Conservation (phyloP, 2,329 filamentous ascomycete genomes). For the Sporothrix dimorphospora region DNA sequence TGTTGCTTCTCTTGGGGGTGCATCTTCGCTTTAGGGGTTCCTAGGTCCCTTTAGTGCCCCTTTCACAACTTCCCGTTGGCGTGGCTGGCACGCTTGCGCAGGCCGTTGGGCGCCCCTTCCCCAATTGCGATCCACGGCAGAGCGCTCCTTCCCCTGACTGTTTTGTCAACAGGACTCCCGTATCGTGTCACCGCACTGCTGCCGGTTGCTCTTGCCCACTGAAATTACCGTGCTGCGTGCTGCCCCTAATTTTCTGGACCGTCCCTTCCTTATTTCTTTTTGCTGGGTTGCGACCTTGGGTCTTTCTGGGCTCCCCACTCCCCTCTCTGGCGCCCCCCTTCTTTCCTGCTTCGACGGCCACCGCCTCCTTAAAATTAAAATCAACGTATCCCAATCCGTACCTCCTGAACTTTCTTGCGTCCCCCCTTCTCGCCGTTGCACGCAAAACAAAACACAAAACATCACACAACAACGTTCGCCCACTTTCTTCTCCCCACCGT, state of each 20-base stretch:
- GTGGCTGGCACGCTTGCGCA: background rate
- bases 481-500: constrained; percentile 25
- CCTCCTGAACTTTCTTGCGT: constrained; percentile 25
- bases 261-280: constrained; percentile 23
- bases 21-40: constrained; percentile 6
- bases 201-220: constrained; percentile 15
- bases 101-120: constrained; percentile 26
- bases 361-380: constrained; percentile 36
- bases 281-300: constrained; percentile 18
- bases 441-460: constrained; percentile 29
- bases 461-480: constrained; percentile 26
- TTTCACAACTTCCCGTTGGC: background rate
- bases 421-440: constrained; percentile 30
- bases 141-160: constrained; percentile 14
- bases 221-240: constrained; percentile 27
- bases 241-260: constrained; percentile 26
- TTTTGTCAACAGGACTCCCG: constrained; percentile 12
- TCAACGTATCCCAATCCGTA: constrained; percentile 32
- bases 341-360: constrained; percentile 29
- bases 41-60: constrained; percentile 13
- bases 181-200: background rate
- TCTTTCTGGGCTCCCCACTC: constrained; percentile 3
- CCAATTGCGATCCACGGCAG: constrained; percentile 28
- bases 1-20: background rate
- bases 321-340: constrained; percentile 22